These are phyloP conservation scores for Schizopora paradoxa DNA, from an alignment of 1,284 basidiomycete species.

Conservation along the genomic window DNA sequence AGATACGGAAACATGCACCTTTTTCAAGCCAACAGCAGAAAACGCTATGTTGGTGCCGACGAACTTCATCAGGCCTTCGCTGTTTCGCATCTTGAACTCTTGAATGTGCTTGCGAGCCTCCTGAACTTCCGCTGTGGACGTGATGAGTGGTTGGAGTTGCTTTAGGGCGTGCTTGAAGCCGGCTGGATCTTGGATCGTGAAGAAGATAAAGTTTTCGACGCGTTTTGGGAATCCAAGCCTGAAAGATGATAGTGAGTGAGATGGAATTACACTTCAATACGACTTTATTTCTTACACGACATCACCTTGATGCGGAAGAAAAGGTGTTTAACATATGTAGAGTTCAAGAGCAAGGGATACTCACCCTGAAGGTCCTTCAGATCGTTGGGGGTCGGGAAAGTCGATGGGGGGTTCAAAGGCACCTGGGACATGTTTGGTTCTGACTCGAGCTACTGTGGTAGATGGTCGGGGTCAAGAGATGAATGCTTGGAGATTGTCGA, in stretches of 20 bases:
- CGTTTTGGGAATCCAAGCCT: constrained; percentile 23
- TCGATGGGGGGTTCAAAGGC: constrained; percentile 7
- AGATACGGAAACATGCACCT: constrained; percentile 1
- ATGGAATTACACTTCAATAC: too few relatives aligned
- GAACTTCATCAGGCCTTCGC: constrained; percentile 26
- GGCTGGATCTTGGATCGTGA: constrained; percentile 25
- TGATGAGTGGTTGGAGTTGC: constrained; percentile 32
- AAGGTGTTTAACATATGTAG: background rate
- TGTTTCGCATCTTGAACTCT: constrained; percentile 32
- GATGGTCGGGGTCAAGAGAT: too few relatives aligned
- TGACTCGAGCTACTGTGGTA: too few relatives aligned
- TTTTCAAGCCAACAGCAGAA: constrained; percentile 17
- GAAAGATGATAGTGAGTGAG: too few relatives aligned
- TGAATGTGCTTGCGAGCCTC: constrained; percentile 25
- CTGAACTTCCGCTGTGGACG: constrained; percentile 25
- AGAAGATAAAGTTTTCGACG: constrained; percentile 31
- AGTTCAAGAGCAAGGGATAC: background rate
- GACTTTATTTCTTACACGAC: constrained; percentile 17
- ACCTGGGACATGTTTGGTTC: too few relatives aligned
- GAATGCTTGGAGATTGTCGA: too few relatives aligned
- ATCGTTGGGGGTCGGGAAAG: constrained; percentile 16
- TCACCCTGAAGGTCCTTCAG: constrained; percentile 17
- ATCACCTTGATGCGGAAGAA: constrained; percentile 6
- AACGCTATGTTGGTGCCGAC: constrained; percentile 21
- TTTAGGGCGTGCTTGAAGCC: constrained; percentile 27